phyloP scores from a whole-genome alignment of 1,139 yeast genomes.

The Pneumocystis murina region DNA sequence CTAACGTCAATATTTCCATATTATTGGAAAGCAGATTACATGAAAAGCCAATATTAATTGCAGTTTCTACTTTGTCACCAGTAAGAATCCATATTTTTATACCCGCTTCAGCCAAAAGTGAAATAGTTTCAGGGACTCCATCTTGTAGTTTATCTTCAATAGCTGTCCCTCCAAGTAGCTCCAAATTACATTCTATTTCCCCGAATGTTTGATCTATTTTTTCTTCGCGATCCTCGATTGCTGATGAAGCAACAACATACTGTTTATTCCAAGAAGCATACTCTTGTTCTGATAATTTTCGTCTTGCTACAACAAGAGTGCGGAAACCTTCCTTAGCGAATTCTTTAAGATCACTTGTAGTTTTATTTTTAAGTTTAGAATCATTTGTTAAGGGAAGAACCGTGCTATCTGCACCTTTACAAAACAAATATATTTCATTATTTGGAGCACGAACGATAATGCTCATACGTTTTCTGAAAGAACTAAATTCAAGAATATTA shows the following conservation, averaged over 20 bases:
- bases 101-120: slow-evolving; percentile 74
- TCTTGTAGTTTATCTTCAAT: slow-evolving; percentile 91
- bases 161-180: slow-evolving; percentile 86
- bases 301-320: slow-evolving; percentile 81
- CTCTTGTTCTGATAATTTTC: slow-evolving; percentile 46
- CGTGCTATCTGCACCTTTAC: slow-evolving; percentile 92
- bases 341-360: slow-evolving; percentile 77
- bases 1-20: slow-evolving; percentile 69
- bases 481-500: slow-evolving; percentile 70
- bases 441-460: slow-evolving; percentile 57
- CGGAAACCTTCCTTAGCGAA: slow-evolving; percentile 95
- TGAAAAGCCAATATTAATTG: slow-evolving; percentile 92
- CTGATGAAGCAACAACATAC: slow-evolving; percentile 58
- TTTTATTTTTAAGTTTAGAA: slow-evolving; percentile 42
- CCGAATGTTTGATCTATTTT: slow-evolving; percentile 66
- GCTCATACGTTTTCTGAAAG: slow-evolving; percentile 93
- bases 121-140: slow-evolving; percentile 91
- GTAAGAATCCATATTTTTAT: slow-evolving; percentile 93
- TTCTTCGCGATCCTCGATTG: slow-evolving; percentile 63
- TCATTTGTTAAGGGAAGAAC: slow-evolving; percentile 40
- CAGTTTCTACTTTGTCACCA: slow-evolving; percentile 96
- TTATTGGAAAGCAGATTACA: slow-evolving; percentile 76
- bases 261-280: slow-evolving; percentile 54
- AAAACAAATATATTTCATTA: slow-evolving; percentile 43
- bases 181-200: slow-evolving; percentile 57